phyloP scores from a whole-genome alignment of 2,329 filamentous ascomycete genomes.

The Colletotrichum sp. region DNA sequence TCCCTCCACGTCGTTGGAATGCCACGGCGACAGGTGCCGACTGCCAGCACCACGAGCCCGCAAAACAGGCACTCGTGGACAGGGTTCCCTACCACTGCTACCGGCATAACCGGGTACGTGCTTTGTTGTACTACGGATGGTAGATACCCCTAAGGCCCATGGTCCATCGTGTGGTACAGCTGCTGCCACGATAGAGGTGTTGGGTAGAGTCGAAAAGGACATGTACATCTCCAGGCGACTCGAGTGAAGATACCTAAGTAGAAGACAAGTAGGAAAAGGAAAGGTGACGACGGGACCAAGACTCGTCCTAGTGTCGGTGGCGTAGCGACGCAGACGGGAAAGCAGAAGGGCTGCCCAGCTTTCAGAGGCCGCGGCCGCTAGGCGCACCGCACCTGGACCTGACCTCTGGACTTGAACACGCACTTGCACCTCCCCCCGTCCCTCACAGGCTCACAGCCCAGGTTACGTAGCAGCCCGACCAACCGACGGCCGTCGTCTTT shows the following conservation, averaged over 20 bases:
- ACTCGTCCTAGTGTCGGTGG: not conserved
- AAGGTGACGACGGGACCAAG: not conserved
- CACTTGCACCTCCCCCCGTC: not conserved
- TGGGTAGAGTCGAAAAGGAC: not conserved
- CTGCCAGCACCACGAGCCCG: not conserved
- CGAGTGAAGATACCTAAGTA: not conserved
- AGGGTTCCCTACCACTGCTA: not conserved
- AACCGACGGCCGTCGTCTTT: not conserved
- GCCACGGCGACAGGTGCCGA: conserved; percentile 1
- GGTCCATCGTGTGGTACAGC: not conserved
- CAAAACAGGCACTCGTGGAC: not conserved
- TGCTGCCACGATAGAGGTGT: not conserved
- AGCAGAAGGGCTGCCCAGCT: not conserved
- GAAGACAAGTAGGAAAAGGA: not conserved
- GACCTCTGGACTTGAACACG: not conserved
- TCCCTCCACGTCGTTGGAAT: not conserved
- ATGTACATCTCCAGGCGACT: not conserved
- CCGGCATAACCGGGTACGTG: conserved; percentile 10
- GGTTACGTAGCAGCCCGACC: not conserved
- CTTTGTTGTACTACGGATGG: not conserved
- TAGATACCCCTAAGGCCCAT: not conserved
- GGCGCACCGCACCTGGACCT: not conserved
- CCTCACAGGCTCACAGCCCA: not conserved
- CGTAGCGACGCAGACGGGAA: not conserved
- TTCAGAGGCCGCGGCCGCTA: not conserved